Evolutionary conservation across 2,329 filamentous ascomycete species (phyloP).

Genomic region (Fusarium succisae): DNA sequence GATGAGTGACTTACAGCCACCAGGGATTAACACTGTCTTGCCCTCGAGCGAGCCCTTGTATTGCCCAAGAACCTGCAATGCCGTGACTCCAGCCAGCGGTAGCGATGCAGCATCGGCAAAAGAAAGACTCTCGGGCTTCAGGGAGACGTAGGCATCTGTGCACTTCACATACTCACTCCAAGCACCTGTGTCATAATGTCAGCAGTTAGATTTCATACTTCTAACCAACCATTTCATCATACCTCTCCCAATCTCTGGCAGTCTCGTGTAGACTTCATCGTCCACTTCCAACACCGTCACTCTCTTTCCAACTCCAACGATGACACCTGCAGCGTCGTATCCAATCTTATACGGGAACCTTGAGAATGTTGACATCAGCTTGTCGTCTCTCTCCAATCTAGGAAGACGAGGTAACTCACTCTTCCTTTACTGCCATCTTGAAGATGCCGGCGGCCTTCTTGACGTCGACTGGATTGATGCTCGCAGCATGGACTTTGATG

Average conservation of each 20-base stretch:
- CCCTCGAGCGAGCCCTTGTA: background rate
- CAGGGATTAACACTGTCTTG: background rate
- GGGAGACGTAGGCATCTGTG: background rate
- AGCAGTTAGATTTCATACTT: background rate
- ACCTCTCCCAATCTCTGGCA: background rate
- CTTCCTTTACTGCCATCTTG: background rate
- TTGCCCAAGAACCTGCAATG: background rate
- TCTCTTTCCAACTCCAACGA: background rate
- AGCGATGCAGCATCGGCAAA: background rate
- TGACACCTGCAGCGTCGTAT: background rate
- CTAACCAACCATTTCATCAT: accelerated
- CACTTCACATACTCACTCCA: background rate
- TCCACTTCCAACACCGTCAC: background rate
- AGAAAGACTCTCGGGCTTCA: background rate
- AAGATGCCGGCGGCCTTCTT: background rate
- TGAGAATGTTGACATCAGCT: accelerated
- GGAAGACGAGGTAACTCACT: background rate
- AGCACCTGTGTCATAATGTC: background rate
- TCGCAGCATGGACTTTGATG: background rate
- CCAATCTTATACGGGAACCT: background rate
- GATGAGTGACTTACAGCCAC: background rate
- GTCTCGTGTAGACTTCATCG: background rate
- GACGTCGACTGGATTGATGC: background rate
- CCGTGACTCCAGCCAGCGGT: background rate
- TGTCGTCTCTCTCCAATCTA: background rate